Conservation (phyloP, 495 filamentous ascomycete species). For the Lasiosphaeria ovina region DNA sequence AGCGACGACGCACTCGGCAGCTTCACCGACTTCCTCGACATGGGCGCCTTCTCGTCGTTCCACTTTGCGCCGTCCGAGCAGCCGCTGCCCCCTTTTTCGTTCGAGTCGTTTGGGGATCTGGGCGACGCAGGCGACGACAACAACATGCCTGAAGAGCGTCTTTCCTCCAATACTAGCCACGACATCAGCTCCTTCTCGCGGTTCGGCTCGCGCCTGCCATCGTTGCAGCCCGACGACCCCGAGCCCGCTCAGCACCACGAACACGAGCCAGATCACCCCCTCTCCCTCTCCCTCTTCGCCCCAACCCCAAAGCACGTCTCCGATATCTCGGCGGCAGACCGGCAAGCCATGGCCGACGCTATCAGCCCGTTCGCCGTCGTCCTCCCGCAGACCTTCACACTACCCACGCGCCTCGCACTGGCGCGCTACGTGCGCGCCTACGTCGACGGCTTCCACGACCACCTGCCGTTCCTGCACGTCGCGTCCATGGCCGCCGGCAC, state of each 20-base stretch:
- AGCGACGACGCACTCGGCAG: neutral
- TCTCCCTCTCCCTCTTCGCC: too few species aligned
- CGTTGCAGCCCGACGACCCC: neutral
- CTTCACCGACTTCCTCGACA: neutral
- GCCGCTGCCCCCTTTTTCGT: neutral
- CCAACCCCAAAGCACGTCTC: neutral
- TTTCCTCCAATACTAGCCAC: neutral
- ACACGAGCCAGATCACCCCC: neutral
- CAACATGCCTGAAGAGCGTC: neutral
- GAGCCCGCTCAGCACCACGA: neutral
- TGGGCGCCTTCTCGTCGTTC: neutral
- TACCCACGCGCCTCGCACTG: constrained; percentile 16
- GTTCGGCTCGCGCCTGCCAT: constrained; percentile 10
- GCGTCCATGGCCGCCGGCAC: constrained; percentile 4
- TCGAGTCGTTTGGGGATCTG: neutral
- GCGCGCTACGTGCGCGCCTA: constrained; percentile 16
- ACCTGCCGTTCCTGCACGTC: constrained; percentile 43
- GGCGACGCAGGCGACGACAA: neutral
- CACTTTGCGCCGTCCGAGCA: constrained; percentile 3
- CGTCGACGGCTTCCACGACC: constrained; percentile 45
- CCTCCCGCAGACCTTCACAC: constrained; percentile 3
- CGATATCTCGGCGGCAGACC: constrained; percentile 4
- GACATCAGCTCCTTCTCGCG: neutral
- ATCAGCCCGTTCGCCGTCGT: neutral
- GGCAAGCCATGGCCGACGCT: neutral